Base-by-base conservation (phyloP, 257 asterid genomes). In the Solanum raphanifolium region DNA sequence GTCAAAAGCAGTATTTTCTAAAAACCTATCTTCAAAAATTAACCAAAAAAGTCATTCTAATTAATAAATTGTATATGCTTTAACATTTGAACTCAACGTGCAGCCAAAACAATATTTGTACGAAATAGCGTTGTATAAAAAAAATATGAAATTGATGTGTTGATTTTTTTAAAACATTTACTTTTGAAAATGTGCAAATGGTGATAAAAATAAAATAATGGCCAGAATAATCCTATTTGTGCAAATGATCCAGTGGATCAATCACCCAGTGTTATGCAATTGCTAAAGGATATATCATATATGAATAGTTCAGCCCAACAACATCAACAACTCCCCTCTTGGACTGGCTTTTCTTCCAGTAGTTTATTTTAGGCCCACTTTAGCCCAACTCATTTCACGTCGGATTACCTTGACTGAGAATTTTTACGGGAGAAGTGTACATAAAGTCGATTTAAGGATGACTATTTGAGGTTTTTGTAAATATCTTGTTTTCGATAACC, bases 401-500 rank as follows among this genome's bases (percentile, higher is more conserved):
- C 1, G 0, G 12, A 69, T 20, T 13, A 29, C 15, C 2, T 69
- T 7, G 1, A 2, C 5, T 9, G 5, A 2, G 13, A 2, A 10
- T n/a, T 62, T n/a, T 62, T n/a, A n/a, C 3, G 2, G 13, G 15
- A 60, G 6, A 60, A 60, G 29, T 9, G 31, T 62, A 16, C 6
- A 62, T 10, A 23, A 0, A 23, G 31, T 62, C 38, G 34, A 69
- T 12, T 69, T 13, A 4, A 29, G 75, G 23, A 13, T 11, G 5
- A 41, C 15, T 41, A 41, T 25, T 65, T 52, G 2, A 52, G 9
- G 9, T 16, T 52, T 52, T 52, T 52, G 4, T 52, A 18, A 16
- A 16, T 52, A 5, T 16, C 1, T 52, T 5, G 1, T 52, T 16
- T 52, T 52, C 0, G 3, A 6, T 1, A 2, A 52, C 0, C 2